phyloP scores from a whole-genome alignment of 768 basidiomycete genomes.

The Trametes meyenii region DNA sequence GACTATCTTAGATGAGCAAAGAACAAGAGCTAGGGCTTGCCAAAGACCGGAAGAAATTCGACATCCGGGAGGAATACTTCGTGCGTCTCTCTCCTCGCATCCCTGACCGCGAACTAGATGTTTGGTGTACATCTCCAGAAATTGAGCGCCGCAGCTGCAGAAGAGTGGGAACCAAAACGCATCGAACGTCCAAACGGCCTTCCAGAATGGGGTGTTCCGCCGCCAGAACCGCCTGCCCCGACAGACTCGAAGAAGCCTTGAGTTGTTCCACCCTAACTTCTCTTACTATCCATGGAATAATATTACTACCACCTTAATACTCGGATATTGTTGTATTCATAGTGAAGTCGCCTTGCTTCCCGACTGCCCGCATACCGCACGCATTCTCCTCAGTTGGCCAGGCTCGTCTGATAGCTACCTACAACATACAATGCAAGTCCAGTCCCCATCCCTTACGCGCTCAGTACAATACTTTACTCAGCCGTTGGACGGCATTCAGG shows the following conservation, averaged over 20 bases:
- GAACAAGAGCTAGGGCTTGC: constrained; percentile 79
- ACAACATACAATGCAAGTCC: constrained; percentile 15
- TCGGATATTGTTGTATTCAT: constrained; percentile 5
- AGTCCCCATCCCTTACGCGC: background rate
- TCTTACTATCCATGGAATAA: background rate
- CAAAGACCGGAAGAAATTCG: constrained; percentile 75
- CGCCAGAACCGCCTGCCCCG: constrained; percentile 50
- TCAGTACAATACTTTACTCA: constrained; percentile 84
- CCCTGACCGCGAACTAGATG: background rate
- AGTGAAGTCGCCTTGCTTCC: background rate
- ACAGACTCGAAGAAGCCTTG: constrained; percentile 17
- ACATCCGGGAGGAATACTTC: constrained; percentile 95
- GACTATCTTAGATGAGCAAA: constrained; percentile 56
- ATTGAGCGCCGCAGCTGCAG: constrained; percentile 60
- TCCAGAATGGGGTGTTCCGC: constrained; percentile 93
- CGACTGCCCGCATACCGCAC: background rate
- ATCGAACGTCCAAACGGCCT: constrained; percentile 82
- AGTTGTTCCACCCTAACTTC: background rate
- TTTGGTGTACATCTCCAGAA: constrained; percentile 45
- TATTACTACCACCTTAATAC: background rate
- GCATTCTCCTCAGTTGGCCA: background rate
- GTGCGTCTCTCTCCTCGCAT: constrained; percentile 53
- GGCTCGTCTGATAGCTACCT: constrained; percentile 12
- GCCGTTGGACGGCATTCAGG: constrained; percentile 81
- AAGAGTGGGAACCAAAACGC: constrained; percentile 87